Evolutionary conservation across 1,284 basidiomycete species (phyloP), one percentile per base, ranked within the genome.

Genomic region (Cystobasidium sp.): DNA sequence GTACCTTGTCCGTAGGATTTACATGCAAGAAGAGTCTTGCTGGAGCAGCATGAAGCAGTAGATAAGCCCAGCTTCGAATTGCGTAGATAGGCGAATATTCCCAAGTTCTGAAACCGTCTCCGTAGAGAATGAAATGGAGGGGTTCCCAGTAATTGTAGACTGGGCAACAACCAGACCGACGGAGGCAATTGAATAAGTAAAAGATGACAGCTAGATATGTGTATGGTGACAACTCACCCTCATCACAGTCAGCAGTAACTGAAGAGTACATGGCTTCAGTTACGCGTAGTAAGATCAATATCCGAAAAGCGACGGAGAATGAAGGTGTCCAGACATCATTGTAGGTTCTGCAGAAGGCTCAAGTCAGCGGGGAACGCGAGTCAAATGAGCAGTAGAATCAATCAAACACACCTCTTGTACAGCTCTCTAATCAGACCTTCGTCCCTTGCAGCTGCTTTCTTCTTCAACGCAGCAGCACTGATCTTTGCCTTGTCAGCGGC

Each of bases 81-180:
- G 94, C 90, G 81, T 91, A 97, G 72, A 88, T 84, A 6, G 97
- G 94, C 10, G 94, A 92, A 7, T 93, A 89, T 81, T 99, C 97
- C 97, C 97, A 99, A 0, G 97, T 98, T 83, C 99, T 94, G 83
- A 99, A 98, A 93, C 56, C 64, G 66, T 56, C 68, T 74, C 52
- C 64, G 68, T 24, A 68, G 73, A 75, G 67, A 46, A 58, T 76
- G 70, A 68, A 77, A 77, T 78, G 89, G 44, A 99, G 84, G 24
- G 97, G 96, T 81, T 99, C 97, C 93, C 93, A 99, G 83, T 97
- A 99, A 83, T 99, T 99, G 86, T 90, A 99, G 12, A 96, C 94
- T 97, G 77, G 77, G n/a, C 49, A 62, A 44, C 20, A 20, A 14
- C 3, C 3, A 16, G 20, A 44, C 41, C 6, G 6, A 31, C 44